These are phyloP conservation scores for Urostyla sp. DNA, from an alignment of 73 alveolate species.

Conservation along the genomic window DNA sequence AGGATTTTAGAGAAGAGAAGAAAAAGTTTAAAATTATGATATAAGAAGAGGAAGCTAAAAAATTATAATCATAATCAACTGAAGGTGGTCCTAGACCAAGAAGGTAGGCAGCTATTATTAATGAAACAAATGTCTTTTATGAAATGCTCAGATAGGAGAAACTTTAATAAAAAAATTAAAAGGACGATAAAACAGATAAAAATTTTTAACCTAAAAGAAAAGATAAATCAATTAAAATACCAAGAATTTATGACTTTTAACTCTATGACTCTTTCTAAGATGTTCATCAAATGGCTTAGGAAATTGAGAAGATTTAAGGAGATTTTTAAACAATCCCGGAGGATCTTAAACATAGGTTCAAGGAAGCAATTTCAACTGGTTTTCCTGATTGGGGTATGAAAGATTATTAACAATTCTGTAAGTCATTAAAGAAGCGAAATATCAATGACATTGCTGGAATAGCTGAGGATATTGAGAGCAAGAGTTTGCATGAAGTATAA, in stretches of 20 bases:
- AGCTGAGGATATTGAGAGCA: conserved; percentile 29
- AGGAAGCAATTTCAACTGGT: conserved; percentile 1
- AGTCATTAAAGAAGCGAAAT: conserved; percentile 19
- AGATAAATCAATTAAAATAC: background rate
- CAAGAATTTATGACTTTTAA: conserved; percentile 24
- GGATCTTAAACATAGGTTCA: background rate
- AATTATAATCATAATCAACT: background rate
- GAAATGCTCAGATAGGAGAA: background rate
- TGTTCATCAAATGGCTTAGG: background rate
- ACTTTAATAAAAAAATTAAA: background rate
- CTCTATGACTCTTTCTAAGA: conserved; percentile 30
- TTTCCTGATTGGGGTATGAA: conserved; percentile 29
- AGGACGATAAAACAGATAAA: too few relatives aligned
- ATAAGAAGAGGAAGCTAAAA: conserved; percentile 15
- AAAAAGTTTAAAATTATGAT: background rate
- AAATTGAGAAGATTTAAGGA: background rate
- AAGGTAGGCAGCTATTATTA: background rate
- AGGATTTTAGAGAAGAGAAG: conserved; percentile 51
- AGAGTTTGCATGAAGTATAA: conserved; percentile 40
- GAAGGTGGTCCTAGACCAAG: background rate
- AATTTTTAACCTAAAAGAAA: conserved; percentile 6
- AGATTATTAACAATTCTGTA: conserved; percentile 14
- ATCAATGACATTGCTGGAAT: conserved; percentile 7
- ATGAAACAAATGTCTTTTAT: background rate
- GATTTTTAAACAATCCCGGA: conserved; percentile 16